Evolutionary conservation across 306 rosid species (phyloP), one percentile per base, ranked within the genome.

Genomic region (Ochetophila trinervis): DNA sequence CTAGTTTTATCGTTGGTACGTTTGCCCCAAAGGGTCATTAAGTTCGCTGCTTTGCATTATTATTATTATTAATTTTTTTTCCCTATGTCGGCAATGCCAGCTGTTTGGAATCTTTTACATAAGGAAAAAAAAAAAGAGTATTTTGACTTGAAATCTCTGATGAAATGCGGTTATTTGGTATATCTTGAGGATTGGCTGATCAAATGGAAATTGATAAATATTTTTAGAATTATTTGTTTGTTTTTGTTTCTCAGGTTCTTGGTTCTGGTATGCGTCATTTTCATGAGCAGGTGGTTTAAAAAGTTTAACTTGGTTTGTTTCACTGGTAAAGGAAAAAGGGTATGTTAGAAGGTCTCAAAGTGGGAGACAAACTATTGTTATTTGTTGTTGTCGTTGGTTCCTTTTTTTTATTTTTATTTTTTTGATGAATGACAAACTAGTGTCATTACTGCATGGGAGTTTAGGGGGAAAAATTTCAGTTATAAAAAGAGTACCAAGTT

Each of bases 231-330:
- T 57, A 7, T 32, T 9, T 16, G 11, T 18, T 35, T 59, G 1
- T 30, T 9, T 44, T 18, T 40, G 18, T 53, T 30, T 57, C 57
- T 19, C 55, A 7, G n/a, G 8, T 22, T 40, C 20, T 7, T 19
- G 40, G 57, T 5, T 30, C 16, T 63, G 35, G 23, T 49, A 44
- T 5, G 22, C 65, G 87, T 77, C 83, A 76, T 73, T 84, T 73
- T 80, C 69, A 60, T 42, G 65, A 53, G 77, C 65, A 49, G 74
- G 47, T 68, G 20, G 32, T 5, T 6, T 69, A 65, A 73, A 74
- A 80, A 77, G 79, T 55, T 44, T 37, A 30, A 68, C 65, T 68
- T 78, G 81, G 79, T 83, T 44, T 63, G 45, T 74, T 65, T 81
- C 63, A 56, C 77, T 44, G 42, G 20, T 44, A 52, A 56, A 54